Evolutionary conservation across 2,329 filamentous ascomycete species (phyloP), one percentile per base, ranked within the genome.

Genomic region (Cryphonectria carpinicola): DNA sequence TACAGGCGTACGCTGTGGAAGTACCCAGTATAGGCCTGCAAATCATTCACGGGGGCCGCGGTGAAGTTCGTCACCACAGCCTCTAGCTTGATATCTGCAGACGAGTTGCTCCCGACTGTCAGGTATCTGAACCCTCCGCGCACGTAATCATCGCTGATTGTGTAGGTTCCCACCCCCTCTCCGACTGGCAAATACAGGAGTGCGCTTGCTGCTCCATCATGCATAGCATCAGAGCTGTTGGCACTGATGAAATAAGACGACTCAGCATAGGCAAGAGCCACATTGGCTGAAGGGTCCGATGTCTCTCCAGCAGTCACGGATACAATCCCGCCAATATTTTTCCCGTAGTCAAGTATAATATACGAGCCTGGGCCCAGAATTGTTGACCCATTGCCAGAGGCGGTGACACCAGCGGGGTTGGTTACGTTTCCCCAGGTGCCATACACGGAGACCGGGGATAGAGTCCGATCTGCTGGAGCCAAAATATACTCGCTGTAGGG

Each of bases 51-150:
- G 0, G 73, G 73, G 3, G 66, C 65, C 6, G 84, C 78, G 1
- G 84, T 86, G 73, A 81, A 86, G 54, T 85, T 76, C 1, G 84
- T 78, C 5, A 76, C 78, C 0, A 81, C 76, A 22, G 76, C 73
- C 0, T 73, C 76, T 2, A 85, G 73, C 60, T 79, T 79, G 1
- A 84, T 75, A 7, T 76, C 78, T 0, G 80, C 82, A 7, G 79
- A 83, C 3, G 80, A 79, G 69, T 85, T 84, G 68, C 82, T 56
- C 39, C 67, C 65, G 17, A 64, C 43, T 1, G 79, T 84, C 74
- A 86, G 75, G 66, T 85, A 85, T 52, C 83, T 77, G 66, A 86
- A 86, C 0, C 74, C 83, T 28, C 84, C 84, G 37, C 84, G 78
- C 37, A 81, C 0, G 83, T 86, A 70, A 6, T 70, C 65, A 19